phyloP scores from a whole-genome alignment of 2,329 filamentous ascomycete genomes.

The Colletotrichum abscissum region DNA sequence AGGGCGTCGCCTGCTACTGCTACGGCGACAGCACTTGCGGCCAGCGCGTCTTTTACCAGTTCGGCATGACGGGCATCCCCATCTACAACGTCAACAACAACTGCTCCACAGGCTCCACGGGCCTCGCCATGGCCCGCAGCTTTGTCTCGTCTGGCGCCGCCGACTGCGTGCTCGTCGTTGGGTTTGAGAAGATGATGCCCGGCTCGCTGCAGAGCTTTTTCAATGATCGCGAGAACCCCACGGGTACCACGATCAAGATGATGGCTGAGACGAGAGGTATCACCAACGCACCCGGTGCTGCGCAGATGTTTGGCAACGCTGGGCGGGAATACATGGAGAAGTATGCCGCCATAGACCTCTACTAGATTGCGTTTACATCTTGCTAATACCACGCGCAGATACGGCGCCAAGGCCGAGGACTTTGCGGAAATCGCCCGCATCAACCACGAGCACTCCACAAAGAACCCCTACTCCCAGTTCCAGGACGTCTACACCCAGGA shows the following conservation, averaged over 20 bases:
- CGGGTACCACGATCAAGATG: conserved; percentile 77
- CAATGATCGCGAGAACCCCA: conserved; percentile 86
- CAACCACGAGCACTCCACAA: conserved; percentile 91
- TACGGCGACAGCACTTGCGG: conserved; percentile 96
- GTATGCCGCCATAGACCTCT: conserved; percentile 50
- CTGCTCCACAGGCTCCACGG: conserved; percentile 95
- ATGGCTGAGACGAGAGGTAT: conserved; percentile 86
- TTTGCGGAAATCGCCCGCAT: conserved; percentile 95
- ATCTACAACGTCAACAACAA: conserved; percentile 99
- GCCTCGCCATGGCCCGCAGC: conserved; percentile 84
- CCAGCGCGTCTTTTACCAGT: conserved; percentile 98
- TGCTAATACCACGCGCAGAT: conserved; percentile 58
- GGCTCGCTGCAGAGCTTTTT: conserved; percentile 88
- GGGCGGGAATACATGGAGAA: conserved; percentile 96
- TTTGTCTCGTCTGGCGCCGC: conserved; percentile 84
- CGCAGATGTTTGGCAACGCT: conserved; percentile 96
- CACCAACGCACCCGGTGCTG: conserved; percentile 85
- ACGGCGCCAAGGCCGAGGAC: conserved; percentile 84
- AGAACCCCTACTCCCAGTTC: conserved; percentile 99
- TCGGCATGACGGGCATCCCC: conserved; percentile 95
- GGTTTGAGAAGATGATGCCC: conserved; percentile 98
- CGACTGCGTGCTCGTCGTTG: conserved; percentile 90
- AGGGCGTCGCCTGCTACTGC: conserved; percentile 97
- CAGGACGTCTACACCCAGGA: conserved; percentile 90
- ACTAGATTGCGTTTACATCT: no score